phyloP scores from a whole-genome alignment of 2,329 filamentous ascomycete genomes.

The Aspergillus pseudonomiae region DNA sequence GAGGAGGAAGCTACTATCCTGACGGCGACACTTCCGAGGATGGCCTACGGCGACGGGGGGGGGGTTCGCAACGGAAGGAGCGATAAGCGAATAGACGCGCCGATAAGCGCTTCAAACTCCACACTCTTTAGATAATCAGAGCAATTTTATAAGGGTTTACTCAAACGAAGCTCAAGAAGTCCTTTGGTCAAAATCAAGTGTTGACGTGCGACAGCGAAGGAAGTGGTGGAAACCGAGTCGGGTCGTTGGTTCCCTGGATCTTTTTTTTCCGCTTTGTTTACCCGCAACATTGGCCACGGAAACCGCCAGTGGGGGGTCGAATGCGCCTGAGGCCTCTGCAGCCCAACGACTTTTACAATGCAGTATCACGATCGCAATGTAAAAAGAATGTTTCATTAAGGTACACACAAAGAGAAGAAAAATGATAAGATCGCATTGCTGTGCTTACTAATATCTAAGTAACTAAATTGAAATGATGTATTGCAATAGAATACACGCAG shows the following conservation, averaged over 20 bases:
- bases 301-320: background rate
- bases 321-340: background rate
- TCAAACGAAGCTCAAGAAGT: background rate
- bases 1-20: constrained; percentile 9
- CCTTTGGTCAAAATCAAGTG: background rate
- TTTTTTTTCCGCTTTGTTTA: constrained; percentile 5
- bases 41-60: constrained; percentile 13
- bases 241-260: background rate
- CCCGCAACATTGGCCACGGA: constrained; percentile 2
- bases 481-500: too few relatives aligned
- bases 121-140: background rate
- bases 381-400: background rate
- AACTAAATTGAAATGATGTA: too few relatives aligned
- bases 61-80: background rate
- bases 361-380: background rate
- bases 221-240: background rate
- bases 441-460: background rate
- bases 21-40: constrained; percentile 17
- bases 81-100: constrained; percentile 27
- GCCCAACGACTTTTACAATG: background rate
- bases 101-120: constrained; percentile 24
- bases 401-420: background rate
- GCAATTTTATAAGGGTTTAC: background rate
- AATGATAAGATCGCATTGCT: background rate
- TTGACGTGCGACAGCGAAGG: background rate